Base-by-base conservation (phyloP, 768 basidiomycete genomes). In the Russula sp. region DNA sequence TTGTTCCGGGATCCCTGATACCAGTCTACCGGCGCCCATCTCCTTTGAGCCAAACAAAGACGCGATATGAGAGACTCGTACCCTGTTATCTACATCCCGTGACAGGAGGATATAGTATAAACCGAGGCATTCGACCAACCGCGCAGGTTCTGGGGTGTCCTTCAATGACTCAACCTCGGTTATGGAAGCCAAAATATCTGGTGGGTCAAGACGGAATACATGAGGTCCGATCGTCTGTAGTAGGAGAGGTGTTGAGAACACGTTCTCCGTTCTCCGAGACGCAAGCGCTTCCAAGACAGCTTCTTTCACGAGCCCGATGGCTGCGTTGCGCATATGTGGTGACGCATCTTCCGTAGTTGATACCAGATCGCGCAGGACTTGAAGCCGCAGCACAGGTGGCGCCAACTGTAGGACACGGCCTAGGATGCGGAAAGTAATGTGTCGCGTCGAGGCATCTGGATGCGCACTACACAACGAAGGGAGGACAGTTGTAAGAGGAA, bases 301-400 rank as follows among this genome's bases (percentile, higher is more conserved):
- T 55, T 91, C 87, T 70, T 86, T 88, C 1, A 89, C 78, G 2
- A 91, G 75, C 0, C 86, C 85, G 0, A 91, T 77, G 0, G 86
- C 81, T 0, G 88, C 86, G 0, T 84, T 82, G 9, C 84, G 79
- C 79, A 91, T 87, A 68, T 87, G 85, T 0, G 85, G 85, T 51
- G 81, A 80, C 16, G 81, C 74, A 6, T 72, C 71, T 61, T 83
- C 77, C 10, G 69, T 65, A 18, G 82, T 78, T 6, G 71, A 65
- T 40, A 77, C 61, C 22, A 90, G 76, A 40, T 84, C 84, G 11
- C 76, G 72, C 3, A 91, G 76, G 9, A 85, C 73, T 47, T 82
- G 79, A 16, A 89, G 73, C 3, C 83, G 80, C 0, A 84, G 67
- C 40, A 74, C 68, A 0, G 82, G 72, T 1, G 82, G 80, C 4